Evolutionary conservation across 1,139 yeast genomes (phyloP).

Genomic region (Blastobotrys capitulatus): DNA sequence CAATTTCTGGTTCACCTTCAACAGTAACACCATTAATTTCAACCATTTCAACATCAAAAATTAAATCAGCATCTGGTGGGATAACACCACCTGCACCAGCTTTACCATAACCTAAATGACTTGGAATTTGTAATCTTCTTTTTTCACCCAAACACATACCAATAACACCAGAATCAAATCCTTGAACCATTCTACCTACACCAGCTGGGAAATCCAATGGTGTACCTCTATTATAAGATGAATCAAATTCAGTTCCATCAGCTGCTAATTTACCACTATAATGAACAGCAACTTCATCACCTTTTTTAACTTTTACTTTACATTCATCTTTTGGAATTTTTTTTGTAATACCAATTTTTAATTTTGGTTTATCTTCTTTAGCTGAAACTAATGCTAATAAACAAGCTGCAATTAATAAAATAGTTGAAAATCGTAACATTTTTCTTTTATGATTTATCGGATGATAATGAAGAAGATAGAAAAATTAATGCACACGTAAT

Average conservation of each 20-base stretch:
- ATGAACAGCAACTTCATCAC: conserved; percentile 67
- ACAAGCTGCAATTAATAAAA: background rate
- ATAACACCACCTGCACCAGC: conserved; percentile 68
- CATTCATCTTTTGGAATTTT: conserved; percentile 50
- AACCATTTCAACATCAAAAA: conserved; percentile 33
- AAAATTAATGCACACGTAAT: background rate
- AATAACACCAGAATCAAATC: conserved; percentile 81
- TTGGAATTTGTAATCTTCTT: conserved; percentile 71
- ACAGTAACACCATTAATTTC: conserved; percentile 25
- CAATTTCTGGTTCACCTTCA: conserved; percentile 4
- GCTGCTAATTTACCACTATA: conserved; percentile 59
- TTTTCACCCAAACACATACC: conserved; percentile 87
- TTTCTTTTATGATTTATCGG: background rate
- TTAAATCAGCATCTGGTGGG: conserved; percentile 65
- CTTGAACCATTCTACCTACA: conserved; percentile 68
- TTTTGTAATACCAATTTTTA: conserved; percentile 39
- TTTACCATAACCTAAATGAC: conserved; percentile 68
- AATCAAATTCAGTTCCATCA: conserved; percentile 68
- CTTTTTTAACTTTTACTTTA: conserved; percentile 48
- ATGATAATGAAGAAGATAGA: background rate
- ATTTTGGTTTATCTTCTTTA: conserved; percentile 22
- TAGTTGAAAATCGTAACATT: conserved; percentile 1
- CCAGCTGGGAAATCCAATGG: conserved; percentile 73
- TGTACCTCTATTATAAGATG: conserved; percentile 56
- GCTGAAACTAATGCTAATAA: background rate